Base-by-base conservation (phyloP, 108 stramenopile species). In the Discostella pseudostelligera region DNA sequence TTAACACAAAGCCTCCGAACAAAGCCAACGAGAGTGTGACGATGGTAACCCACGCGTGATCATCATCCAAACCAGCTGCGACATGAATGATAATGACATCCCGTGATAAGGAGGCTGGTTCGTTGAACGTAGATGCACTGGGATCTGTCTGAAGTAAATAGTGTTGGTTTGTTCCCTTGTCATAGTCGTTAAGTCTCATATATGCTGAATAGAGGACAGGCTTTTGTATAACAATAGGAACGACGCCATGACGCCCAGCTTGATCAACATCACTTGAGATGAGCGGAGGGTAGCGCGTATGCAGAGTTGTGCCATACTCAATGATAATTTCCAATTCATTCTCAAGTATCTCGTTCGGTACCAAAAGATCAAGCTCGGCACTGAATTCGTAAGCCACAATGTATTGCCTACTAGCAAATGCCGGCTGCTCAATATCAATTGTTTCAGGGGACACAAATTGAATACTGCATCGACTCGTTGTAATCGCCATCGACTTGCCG, bases 401-500 rank as follows among this genome's bases (percentile, higher is more conserved):
- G 29, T 82, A 69, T 32, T 79, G 81, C 0, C 64, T 56, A 69
- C 77, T 78, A 12, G 71, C 76, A 74, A 82, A 82, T 17, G 81
- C 72, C 22, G 81, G 81, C 49, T 79, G 81, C 64, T 82, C 81
- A 39, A 82, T 82, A 50, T 82, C 81, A 39, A 82, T 70, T 11
- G 60, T 71, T 59, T 62, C 70, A 4, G 72, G 50, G 0, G 60
- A 58, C 39, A 72, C 17, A 28, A 76, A 65, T 43, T 71, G 39
- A 29, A 77, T 64, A 29, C 45, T 39, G 47, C 74, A 76, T 21
- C 53, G 48, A 29, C 12, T 43, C 20, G 32, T 37, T 32, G 42
- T 42, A 5, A 28, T 19, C 32, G 8, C 62, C 17, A 10, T 50
- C 51, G 19, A n/a, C 29, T 39, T 24, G 20, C 37, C 42, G 17